These are phyloP conservation scores for Verticillium dahliae DNA, from an alignment of 2,329 filamentous ascomycete genomes.

Conservation along the genomic window DNA sequence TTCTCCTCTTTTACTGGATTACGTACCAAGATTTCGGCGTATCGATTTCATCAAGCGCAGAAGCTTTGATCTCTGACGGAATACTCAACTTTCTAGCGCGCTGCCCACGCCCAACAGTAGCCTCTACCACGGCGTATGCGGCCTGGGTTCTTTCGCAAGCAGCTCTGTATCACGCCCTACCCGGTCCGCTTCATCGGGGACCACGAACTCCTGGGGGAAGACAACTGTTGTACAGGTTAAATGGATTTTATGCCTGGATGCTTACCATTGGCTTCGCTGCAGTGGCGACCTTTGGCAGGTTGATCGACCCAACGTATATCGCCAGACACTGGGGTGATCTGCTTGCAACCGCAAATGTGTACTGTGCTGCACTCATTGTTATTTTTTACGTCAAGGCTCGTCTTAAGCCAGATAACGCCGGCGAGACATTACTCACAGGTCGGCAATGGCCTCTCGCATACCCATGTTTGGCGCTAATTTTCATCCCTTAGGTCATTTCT, in stretches of 20 bases:
- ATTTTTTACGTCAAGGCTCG: neutral
- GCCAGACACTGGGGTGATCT: neutral
- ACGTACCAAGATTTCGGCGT: neutral
- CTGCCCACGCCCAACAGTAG: neutral
- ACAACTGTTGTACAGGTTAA: neutral
- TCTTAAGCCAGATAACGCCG: neutral
- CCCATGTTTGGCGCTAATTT: neutral
- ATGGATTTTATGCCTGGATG: neutral
- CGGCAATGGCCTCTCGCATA: neutral
- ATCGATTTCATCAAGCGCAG: neutral
- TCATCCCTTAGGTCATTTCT: neutral
- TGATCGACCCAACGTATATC: neutral
- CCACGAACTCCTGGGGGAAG: neutral
- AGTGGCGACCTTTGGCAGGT: neutral
- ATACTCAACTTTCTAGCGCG: neutral
- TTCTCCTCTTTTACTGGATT: neutral
- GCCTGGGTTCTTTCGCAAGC: neutral
- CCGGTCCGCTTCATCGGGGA: neutral
- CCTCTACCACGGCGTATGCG: neutral
- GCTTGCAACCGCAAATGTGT: neutral
- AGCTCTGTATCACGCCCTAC: neutral
- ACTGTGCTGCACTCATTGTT: neutral
- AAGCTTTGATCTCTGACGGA: neutral
- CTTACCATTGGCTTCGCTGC: neutral
- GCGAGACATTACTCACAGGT: neutral